Percentiles rank a stretch among this genome's conserved stretches.
Conservation (phyloP, 73 alveolate species). For the Paramecium caudatum region DNA sequence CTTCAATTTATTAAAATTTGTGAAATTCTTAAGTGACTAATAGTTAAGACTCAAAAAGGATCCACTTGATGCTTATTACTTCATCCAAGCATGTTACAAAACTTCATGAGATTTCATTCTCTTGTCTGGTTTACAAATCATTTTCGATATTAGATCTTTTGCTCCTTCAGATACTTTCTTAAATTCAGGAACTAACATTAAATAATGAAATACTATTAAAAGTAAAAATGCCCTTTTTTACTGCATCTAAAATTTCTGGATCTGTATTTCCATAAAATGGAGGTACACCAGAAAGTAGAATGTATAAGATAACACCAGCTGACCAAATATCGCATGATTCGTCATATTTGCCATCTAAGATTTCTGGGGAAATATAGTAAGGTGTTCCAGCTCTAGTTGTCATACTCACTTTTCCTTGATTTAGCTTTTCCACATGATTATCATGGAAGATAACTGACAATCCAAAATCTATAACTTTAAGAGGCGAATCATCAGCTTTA, state of each 20-base stretch:
- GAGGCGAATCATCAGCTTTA: slow-evolving; percentile 80
- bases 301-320: slow-evolving; percentile 85
- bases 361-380: slow-evolving; percentile 87
- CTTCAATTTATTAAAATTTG: slow-evolving; percentile 62
- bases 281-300: slow-evolving; percentile 90
- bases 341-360: slow-evolving; percentile 79
- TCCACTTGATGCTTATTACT: neutral
- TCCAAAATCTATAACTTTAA: slow-evolving; percentile 93
- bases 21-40: slow-evolving; percentile 64
- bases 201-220: slow-evolving; percentile 80
- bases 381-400: slow-evolving; percentile 88
- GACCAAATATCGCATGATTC: slow-evolving; percentile 87
- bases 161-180: slow-evolving; percentile 91
- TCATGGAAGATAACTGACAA: slow-evolving; percentile 84
- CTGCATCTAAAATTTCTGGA: slow-evolving; percentile 81
- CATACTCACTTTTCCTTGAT: slow-evolving; percentile 76
- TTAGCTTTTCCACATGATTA: slow-evolving; percentile 62
- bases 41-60: slow-evolving; percentile 64
- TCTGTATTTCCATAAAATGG: slow-evolving; percentile 96
- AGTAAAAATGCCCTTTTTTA: slow-evolving; percentile 73
- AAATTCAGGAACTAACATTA: slow-evolving; percentile 75
- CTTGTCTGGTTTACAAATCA: slow-evolving; percentile 77
- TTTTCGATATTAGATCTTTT: slow-evolving; percentile 86
- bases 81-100: slow-evolving; percentile 88
- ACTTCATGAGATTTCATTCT: slow-evolving; percentile 84